Base-by-base conservation (phyloP, 306 rosid genomes). In the Vigna radiata region DNA sequence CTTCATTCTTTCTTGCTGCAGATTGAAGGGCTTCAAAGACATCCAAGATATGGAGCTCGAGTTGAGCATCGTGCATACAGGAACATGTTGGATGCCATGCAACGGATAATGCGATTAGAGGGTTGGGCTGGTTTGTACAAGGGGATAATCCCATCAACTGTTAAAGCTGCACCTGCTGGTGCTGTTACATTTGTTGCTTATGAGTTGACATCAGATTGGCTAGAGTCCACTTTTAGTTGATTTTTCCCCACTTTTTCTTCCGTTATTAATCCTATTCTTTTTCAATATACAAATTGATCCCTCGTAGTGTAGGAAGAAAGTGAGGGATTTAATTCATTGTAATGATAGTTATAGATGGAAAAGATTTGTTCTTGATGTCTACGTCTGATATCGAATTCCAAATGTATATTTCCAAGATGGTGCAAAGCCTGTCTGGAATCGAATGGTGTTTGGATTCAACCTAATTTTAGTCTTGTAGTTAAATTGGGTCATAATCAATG, bases 111-210 rank as follows among this genome's bases (percentile, higher is more conserved):
- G 63, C 76, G 31, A 73, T 25, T 3, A 10, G 98, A 95, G 82
- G 98, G 98, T 56, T 86, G 85, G 86, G 93, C 97, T 19, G 97
- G 98, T 65, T 89, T 95, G 53, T 92, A 95, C 76, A 95, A 95
- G 67, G 98, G 98, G 70, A 84, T 95, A 43, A 68, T 95, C 44
- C 97, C 99, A 19, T 92, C 99, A 12, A 95, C 96, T 0, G 78
- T 95, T 46, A 95, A 95, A 82, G 96, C 97, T 7, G 99, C 97
- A 29, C 97, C 97, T n/a, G 97, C 99, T 10, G 88, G 87, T 56
- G 97, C 97, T 18, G 96, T 95, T 5, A 92, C 99, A 18, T 95
- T 90, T 87, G 93, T 92, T 80, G 99, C 92, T 48, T 95, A 90
- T 79, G 99, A 95, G 77, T 85, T 80, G 52, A 76, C 90, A 16